Evolutionary conservation across 441 rosid genomes (phyloP), one percentile per base, ranked within the genome.

Genomic region (Pelargonium exstipulatum): DNA sequence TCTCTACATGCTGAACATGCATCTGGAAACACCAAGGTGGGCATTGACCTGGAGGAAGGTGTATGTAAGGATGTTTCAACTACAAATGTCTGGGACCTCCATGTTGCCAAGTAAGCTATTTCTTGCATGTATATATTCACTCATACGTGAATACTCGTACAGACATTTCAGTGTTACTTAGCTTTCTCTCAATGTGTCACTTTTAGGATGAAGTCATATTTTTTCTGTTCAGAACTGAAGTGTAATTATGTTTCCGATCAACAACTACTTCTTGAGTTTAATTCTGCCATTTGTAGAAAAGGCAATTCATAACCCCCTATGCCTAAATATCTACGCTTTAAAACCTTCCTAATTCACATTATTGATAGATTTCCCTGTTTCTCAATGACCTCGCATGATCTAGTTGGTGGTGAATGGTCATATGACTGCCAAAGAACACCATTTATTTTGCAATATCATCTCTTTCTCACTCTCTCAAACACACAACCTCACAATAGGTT

Each of bases 1-100:
- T 83, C 98, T 53, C 85, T 93, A 9, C 93, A 93, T 76, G 92
- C 92, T 63, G 96, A 90, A 63, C 99, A 93, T 78, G 92, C 97
- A 16, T 85, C 94, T 73, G 99, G 98, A 68, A 91, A 88, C 70
- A 48, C 84, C 67, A 91, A 89, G 83, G 90, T 90, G 69, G 98
- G 97, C 68, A 90, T 96, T 63, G 92, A 90, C 84, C 85, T 96
- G 82, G 91, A 76, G 66, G 96, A 81, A 80, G 98, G 96, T 65
- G 88, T 67, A 71, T 91, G 90, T 66, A 88, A 85, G 80, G 98
- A 96, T 79, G 84, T 83, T 9, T 83, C 98, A 49, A 77, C 81
- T 76, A 35, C 81, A 68, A 82, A 82, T 71, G 79, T 88, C 67
- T 93, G 98, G 99, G 99, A 96, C 82, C 97, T 96, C 61, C 85